phyloP scores from a whole-genome alignment of 2,329 filamentous ascomycete species.

The Fulvia fulva region DNA sequence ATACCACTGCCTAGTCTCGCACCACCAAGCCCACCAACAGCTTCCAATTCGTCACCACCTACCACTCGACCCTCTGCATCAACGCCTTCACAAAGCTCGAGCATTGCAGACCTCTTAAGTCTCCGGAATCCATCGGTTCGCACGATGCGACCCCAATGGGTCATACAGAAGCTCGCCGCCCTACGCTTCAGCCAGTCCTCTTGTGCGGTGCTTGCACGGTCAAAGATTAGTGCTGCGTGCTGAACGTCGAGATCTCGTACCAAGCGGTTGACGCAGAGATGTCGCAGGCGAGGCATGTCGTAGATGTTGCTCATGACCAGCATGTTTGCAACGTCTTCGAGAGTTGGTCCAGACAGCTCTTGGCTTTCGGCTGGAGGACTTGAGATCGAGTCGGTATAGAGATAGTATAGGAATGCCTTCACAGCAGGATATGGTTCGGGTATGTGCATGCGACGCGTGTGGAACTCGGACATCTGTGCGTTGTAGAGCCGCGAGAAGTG shows the following conservation, averaged over 20 bases:
- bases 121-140: slow-evolving; percentile 81
- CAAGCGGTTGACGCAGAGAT: slow-evolving; percentile 86
- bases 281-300: slow-evolving; percentile 87
- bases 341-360: slow-evolving; percentile 46
- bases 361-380: slow-evolving; percentile 25
- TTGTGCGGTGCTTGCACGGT: slow-evolving; percentile 81
- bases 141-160: slow-evolving; percentile 91
- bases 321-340: slow-evolving; percentile 86
- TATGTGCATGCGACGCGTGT: slow-evolving; percentile 96
- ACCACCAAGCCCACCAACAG: slow-evolving; percentile 52
- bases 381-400: slow-evolving; percentile 89
- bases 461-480: slow-evolving; percentile 94
- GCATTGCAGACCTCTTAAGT: slow-evolving; percentile 71
- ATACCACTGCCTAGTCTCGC: slow-evolving; percentile 43
- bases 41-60: slow-evolving; percentile 76
- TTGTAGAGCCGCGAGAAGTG: slow-evolving; percentile 91
- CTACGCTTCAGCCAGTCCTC: slow-evolving; percentile 92
- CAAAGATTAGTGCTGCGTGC: slow-evolving; percentile 94
- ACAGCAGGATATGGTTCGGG: slow-evolving; percentile 94
- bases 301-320: slow-evolving; percentile 98
- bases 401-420: slow-evolving; percentile 88
- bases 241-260: slow-evolving; percentile 89
- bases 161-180: slow-evolving; percentile 82
- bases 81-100: slow-evolving; percentile 90
- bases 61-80: slow-evolving; percentile 90